Base-by-base conservation (phyloP, 495 filamentous ascomycete species). In the Hyaloscypha hepaticicola region DNA sequence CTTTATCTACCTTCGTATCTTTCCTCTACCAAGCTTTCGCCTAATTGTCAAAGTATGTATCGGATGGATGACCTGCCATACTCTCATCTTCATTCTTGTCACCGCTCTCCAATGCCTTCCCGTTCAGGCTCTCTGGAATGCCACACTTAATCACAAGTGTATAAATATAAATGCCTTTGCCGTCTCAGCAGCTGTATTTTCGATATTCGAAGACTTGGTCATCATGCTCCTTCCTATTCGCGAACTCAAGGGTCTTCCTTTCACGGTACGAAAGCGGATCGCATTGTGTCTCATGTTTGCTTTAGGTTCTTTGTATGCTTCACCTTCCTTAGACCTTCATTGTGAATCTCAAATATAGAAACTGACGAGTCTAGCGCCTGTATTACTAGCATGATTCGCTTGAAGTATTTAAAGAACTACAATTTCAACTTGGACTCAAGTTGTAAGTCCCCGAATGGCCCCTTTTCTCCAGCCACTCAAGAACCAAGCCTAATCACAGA, bases 1-100 rank as follows among this genome's bases (percentile, higher is more conserved):
- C n/a, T 70, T 83, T 63, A 77, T 82, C 67, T 82, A 79, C 73
- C 71, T 84, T 5, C 78, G 81, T 50, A 77, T 83, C 49, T 82
- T 84, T 60, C 76, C 77, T 14, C 66, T 55, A 28, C 69, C 66
- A 34, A 55, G 68, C 11, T 75, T 79, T 50, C 70, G 74, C 16
- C 27, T 73, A 1, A 24, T 72, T 3, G 64, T 65, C 21, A 72
- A 72, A 45, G 60, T 66, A 3, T 72, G 74, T 8, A 70, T 82
- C 31, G 71, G 63, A 21, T 64, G 70, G 58, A 74, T 77, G 63
- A 55, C 73, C 27, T 49, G 66, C n/a, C 80, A 77, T 68, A 72
- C 72, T 48, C 9, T 81, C 12, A 70, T 66, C 59, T 81, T 80
- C 57, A 55, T 75, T 27, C 51, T 79, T 11, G 70, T 69, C 25